phyloP scores from a whole-genome alignment of 176 grass and related monocot species.

The Zoysia japonica region DNA sequence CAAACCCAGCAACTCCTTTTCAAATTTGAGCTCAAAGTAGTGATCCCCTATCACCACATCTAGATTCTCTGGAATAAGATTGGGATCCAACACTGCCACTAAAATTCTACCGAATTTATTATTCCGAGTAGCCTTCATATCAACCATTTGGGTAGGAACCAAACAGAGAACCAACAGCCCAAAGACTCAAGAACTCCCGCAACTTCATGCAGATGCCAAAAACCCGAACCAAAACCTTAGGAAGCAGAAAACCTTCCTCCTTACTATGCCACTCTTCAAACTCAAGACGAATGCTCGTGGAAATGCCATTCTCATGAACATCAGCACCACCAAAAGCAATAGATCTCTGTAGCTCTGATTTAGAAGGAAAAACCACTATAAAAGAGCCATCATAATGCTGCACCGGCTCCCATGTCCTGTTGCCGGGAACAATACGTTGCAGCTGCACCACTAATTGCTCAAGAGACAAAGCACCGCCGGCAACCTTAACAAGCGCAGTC shows the following conservation, averaged over 20 bases:
- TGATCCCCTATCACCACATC: background rate
- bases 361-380: background rate
- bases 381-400: background rate
- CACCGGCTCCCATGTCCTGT: background rate
- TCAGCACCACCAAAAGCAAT: background rate
- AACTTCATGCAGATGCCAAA: background rate
- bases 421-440: background rate
- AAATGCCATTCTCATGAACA: background rate
- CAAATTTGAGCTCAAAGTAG: background rate
- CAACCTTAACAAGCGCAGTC: background rate
- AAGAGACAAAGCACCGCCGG: too few species aligned
- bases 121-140: background rate
- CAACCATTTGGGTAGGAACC: background rate
- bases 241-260: background rate
- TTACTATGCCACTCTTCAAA: background rate
- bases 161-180: background rate
- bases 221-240: background rate
- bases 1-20: background rate
- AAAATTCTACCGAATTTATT: background rate
- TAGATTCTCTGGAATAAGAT: background rate
- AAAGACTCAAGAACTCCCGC: background rate
- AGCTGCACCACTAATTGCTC: background rate
- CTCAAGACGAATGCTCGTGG: background rate
- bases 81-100: background rate
- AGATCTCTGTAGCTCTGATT: background rate